Evolutionary conservation across 1,284 basidiomycete species (phyloP), one percentile per base, ranked within the genome.

Genomic region (Flammula alnicola): DNA sequence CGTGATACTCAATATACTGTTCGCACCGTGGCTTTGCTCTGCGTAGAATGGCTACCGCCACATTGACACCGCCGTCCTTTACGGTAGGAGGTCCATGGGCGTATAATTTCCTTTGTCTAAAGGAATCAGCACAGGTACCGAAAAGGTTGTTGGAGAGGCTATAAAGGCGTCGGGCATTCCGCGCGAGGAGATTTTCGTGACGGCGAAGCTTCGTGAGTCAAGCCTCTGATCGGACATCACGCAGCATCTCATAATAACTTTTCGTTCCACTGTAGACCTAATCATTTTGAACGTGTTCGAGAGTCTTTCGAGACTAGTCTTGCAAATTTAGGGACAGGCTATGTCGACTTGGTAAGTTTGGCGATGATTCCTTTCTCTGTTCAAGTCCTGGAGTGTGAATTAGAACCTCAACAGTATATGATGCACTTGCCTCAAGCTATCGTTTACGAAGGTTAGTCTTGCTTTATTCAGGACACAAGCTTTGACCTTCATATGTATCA

Each of bases 251-350:
- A 41, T 5, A 23, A 7, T 33, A 47, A 86, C 88, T 71, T 68
- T 76, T 11, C 81, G 12, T n/a, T n/a, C 32, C 17, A 4, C n/a
- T 11, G 5, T 27, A 72, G 70, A 16, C 63, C 61, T 56, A 54
- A 64, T 43, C 61, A 87, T 65, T 88, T 91, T 59, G 73, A 75
- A 55, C 74, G 79, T 27, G 79, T 81, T 29, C 71, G 76, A 39
- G 79, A 78, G 39, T 88, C 89, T n/a, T 76, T 95, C 46, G 77
- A 86, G 55, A 70, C 77, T 47, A 91, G 89, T 25, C 75, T 95
- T 45, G 71, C 78, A 58, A 79, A 82, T 61, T 83, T 95, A 36
- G 80, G 81, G 45, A 80, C 86, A 3, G n/a, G n/a, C n/a, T 93
- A 94, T 69, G 78, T 94, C 51, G 89, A 95, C 67, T 75, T 95